phyloP scores from a whole-genome alignment of 805 yeast genomes.

The Kluyveromyces dobzhanskii region DNA sequence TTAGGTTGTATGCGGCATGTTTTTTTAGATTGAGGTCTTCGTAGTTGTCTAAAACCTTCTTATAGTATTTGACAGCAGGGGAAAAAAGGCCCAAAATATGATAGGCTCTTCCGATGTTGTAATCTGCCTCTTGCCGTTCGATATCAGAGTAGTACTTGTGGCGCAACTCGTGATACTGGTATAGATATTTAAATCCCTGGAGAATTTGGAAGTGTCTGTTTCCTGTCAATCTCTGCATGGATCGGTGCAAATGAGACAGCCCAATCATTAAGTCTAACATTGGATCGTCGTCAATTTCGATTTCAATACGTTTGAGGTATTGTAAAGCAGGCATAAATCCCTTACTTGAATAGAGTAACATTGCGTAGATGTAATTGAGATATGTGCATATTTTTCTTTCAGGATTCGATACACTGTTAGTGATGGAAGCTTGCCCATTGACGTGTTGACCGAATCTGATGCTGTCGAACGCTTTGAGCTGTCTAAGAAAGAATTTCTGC shows the following conservation, averaged over 20 bases:
- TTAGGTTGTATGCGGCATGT: slow-evolving; percentile 83
- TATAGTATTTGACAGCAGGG: slow-evolving; percentile 67
- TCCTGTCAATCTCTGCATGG: slow-evolving; percentile 82
- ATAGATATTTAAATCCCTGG: slow-evolving; percentile 74
- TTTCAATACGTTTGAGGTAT: slow-evolving; percentile 65
- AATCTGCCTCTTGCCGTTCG: slow-evolving; percentile 69
- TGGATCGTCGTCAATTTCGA: slow-evolving; percentile 64
- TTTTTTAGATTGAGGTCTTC: slow-evolving; percentile 50
- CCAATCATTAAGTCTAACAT: slow-evolving; percentile 69
- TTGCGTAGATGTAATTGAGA: slow-evolving; percentile 69
- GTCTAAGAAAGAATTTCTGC: slow-evolving; percentile 85
- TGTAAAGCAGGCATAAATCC: slow-evolving; percentile 78
- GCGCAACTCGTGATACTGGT: slow-evolving; percentile 59
- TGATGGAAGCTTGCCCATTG: slow-evolving; percentile 71
- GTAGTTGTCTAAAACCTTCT: slow-evolving; percentile 52
- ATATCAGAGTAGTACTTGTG: slow-evolving; percentile 24
- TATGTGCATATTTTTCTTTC: slow-evolving; percentile 51
- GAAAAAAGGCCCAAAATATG: slow-evolving; percentile 74
- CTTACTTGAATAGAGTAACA: slow-evolving; percentile 70
- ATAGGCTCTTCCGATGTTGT: slow-evolving; percentile 77
- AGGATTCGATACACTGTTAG: slow-evolving; percentile 39
- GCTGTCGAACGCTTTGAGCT: slow-evolving; percentile 82
- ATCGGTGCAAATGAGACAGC: slow-evolving; percentile 75
- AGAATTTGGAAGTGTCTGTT: slow-evolving; percentile 82
- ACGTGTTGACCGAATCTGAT: slow-evolving; percentile 44